Percentiles rank a stretch among this genome's conserved stretches.
Conservation (phyloP, 2,329 filamentous ascomycete genomes). For the Chaetomium sp. region DNA sequence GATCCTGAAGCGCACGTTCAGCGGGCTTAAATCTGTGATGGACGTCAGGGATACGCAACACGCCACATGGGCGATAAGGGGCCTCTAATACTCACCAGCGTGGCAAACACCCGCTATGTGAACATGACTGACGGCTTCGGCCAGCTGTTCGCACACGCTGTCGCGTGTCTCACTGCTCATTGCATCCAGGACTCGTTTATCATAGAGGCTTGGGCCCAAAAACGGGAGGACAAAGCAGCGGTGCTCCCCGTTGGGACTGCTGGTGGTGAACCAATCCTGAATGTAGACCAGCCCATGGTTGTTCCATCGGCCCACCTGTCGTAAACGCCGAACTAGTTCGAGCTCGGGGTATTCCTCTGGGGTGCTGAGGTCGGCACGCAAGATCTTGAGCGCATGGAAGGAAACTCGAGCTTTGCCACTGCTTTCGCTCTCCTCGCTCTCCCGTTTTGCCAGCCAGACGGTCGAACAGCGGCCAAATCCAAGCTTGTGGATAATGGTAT, state of each 20-base stretch:
- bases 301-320: not conserved
- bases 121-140: not conserved
- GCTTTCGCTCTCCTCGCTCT: not conserved
- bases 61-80: not conserved
- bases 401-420: not conserved
- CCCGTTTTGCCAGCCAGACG: conserved; percentile 2
- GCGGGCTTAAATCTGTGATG: not conserved
- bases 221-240: conserved; percentile 5
- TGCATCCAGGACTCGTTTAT: not conserved
- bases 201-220: not conserved
- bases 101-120: not conserved
- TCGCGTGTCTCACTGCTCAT: not conserved
- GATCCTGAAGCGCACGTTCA: conserved; percentile 1
- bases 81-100: not conserved
- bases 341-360: not conserved
- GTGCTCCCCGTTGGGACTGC: not conserved
- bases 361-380: not conserved
- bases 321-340: not conserved
- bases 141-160: not conserved
- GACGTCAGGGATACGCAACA: not conserved
- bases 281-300: not conserved
- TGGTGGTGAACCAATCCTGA: not conserved
- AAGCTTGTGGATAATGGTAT: conserved; percentile 12
- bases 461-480: not conserved
- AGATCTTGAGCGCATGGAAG: conserved; percentile 6